Evolutionary conservation across 2,329 filamentous ascomycete species (phyloP), one percentile per base, ranked within the genome.

Genomic region (Xylaria sp.): DNA sequence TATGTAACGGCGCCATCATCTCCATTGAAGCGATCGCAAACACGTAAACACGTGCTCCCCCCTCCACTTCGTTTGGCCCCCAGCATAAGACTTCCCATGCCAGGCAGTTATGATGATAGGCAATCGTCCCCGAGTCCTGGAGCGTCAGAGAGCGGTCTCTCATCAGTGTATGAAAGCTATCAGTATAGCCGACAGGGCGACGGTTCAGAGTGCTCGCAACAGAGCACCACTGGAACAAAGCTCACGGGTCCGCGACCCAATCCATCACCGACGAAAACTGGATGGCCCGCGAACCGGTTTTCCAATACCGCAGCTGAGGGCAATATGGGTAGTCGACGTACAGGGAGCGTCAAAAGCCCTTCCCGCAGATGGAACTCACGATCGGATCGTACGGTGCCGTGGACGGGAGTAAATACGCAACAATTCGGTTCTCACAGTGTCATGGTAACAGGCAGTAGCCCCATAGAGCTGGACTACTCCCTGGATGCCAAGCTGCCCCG

Each of bases 131-230:
- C 37, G n/a, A 64, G 65, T 34, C 58, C 55, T 1, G 59, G 52
- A n/a, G 39, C 34, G 3, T 70, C 71, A 10, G 70, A 71, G 52
- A 58, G 64, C 47, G 68, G 69, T 8, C 54, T 69, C 2, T 71
- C 68, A n/a, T 72, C 68, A 19, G 66, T 71, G 11, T 72, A 71
- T 58, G 71, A 70, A 37, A 68, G 65, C 62, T 70, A 70, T 52
- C 62, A 61, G 6, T 67, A 67, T 54, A 66, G 60, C 35, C 47
- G 62, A 18, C 58, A 59, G 44, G 60, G 54, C 34, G 52, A 60
- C 8, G 52, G 48, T n/a, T 4, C 50, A n/a, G 61, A 60, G 47
- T 55, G 49, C 5, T 54, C 54, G 37, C 59, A 60, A 48, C 13
- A 62, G 18, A 64, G 63, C 18, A 52, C 59, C n/a, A 52, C 59